A percentile compares a stretch with the other conserved stretches of the same genome.
Conservation (phyloP, 106 monocot species). For the Allium fistulosum region DNA sequence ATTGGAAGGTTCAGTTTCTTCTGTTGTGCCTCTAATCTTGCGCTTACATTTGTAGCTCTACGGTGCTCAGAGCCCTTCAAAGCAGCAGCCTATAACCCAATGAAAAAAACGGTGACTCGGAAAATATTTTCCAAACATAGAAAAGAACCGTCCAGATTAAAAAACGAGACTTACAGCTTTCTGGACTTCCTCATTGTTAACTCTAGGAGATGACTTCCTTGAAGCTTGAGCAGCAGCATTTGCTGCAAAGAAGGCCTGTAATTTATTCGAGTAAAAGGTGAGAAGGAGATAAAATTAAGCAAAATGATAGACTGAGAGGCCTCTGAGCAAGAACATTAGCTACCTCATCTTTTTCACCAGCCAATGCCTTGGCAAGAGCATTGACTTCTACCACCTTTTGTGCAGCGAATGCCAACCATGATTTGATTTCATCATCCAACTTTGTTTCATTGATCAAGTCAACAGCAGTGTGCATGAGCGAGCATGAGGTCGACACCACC, state of each 20-base stretch:
- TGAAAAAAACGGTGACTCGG: no score
- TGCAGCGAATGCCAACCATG: conserved; percentile 15
- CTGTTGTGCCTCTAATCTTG: conserved; percentile 13
- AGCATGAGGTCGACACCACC: conserved; percentile 14
- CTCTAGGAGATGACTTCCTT: conserved; percentile 24
- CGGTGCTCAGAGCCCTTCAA: conserved; percentile 13
- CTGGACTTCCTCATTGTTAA: conserved; percentile 23
- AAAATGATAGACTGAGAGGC: not conserved
- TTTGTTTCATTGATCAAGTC: conserved; percentile 14
- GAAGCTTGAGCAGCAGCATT: conserved; percentile 20
- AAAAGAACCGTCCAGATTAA: not conserved
- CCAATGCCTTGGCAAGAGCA: conserved; percentile 17
- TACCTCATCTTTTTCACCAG: conserved; percentile 15
- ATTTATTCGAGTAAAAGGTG: not conserved
- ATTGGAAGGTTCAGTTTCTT: conserved; percentile 12
- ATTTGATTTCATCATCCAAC: conserved; percentile 16
- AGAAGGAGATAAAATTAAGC: not conserved
- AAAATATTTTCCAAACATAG: no score
- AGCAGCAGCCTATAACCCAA: conserved; percentile 8
- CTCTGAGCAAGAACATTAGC: not conserved
- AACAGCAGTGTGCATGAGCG: conserved; percentile 16
- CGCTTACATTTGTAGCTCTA: conserved; percentile 10
- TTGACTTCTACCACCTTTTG: conserved; percentile 18
- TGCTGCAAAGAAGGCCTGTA: conserved; percentile 11
- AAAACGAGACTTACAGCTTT: conserved; percentile 9